Base-by-base conservation (phyloP, 2,329 filamentous ascomycete species). In the Aspergillus glaucus region DNA sequence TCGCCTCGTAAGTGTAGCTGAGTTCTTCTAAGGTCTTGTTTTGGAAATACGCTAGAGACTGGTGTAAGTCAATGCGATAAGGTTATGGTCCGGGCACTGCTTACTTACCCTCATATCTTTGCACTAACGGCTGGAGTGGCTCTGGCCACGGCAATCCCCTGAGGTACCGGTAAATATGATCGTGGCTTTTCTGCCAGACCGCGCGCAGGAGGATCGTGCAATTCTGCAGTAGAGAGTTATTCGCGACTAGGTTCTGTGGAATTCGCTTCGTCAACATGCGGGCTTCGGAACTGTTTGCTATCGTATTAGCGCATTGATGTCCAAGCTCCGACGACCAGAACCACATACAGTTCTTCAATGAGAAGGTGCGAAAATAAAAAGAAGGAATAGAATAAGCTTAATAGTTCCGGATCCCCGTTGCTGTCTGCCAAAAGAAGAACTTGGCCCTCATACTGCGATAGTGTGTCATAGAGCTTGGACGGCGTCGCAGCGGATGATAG, bases 321-420 rank as follows among this genome's bases (percentile, higher is more conserved):
- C 9, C n/a, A 36, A 32, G n/a, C 19, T 17, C 3, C n/a, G 17
- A 37, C 21, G 55, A 12, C 4, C 17, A 15, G 3, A 19, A 14
- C 17, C 7, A 40, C 67, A 57, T 26, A 72, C 70, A 70, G 60
- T 56, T 72, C 61, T 44, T 70, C 61, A 8, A 62, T 63, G 40
- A 72, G 62, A 43, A 72, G 64, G 37, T 70, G 67, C 6, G 65
- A 63, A 43, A 72, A 62, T 43, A 72, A 62, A 49, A 68, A 71
- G 10, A 61, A 61, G 4, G 67, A 66, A 44, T 71, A 72, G 50
- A 66, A 73, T 6, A 62, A 51, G 52, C 64, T 64, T 12, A 72
- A 52, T 3, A 71, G 54, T 9, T 62, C 54, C 5, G 53, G 40
- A 24, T 67, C 59, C 12, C 55, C 55, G 4, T 50, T 50, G 43